Conservation (phyloP, 768 basidiomycete genomes). For the Lyophyllum shimeji region DNA sequence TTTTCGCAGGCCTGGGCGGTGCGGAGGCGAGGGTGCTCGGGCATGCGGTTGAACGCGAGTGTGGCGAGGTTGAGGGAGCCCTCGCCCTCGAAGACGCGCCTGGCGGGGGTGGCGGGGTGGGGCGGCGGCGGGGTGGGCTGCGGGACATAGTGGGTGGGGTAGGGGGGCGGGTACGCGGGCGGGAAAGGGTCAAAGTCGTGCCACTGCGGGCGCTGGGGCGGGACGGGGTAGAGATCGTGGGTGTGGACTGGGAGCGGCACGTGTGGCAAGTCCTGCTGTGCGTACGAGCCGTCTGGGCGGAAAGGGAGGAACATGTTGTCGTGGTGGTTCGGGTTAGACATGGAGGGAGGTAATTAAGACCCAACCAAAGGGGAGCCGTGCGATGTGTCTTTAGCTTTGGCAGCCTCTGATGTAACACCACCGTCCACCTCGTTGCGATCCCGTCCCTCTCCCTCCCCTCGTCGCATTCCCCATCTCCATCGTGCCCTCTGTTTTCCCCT, state of each 20-base stretch:
- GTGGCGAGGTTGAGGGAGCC: conserved; percentile 65
- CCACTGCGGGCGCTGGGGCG: neutral
- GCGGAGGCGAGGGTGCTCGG: conserved; percentile 63
- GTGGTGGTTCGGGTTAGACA: neutral
- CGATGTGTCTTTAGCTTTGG: conserved; percentile 3
- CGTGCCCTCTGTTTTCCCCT: no score
- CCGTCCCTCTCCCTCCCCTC: no score
- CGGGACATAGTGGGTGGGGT: neutral
- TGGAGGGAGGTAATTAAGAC: conserved; percentile 15
- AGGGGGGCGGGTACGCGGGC: neutral
- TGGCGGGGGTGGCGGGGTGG: no score
- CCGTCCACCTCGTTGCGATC: no score
- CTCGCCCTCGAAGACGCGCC: conserved; percentile 11
- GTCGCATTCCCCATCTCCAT: no score
- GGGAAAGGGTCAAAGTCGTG: neutral
- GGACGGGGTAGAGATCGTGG: neutral
- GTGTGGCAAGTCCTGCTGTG: no score
- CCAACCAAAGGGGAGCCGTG: conserved; percentile 27
- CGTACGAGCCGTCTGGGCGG: neutral
- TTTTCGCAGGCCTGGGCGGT: conserved; percentile 78
- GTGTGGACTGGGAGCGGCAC: no score
- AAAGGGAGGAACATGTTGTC: neutral
- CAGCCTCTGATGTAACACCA: no score
- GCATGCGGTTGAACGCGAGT: conserved; percentile 64
- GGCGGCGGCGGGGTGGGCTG: conserved; percentile 25